Evolutionary conservation across 768 basidiomycete genomes (phyloP), one percentile per base, ranked within the genome.

Genomic region (Suillus plorans): DNA sequence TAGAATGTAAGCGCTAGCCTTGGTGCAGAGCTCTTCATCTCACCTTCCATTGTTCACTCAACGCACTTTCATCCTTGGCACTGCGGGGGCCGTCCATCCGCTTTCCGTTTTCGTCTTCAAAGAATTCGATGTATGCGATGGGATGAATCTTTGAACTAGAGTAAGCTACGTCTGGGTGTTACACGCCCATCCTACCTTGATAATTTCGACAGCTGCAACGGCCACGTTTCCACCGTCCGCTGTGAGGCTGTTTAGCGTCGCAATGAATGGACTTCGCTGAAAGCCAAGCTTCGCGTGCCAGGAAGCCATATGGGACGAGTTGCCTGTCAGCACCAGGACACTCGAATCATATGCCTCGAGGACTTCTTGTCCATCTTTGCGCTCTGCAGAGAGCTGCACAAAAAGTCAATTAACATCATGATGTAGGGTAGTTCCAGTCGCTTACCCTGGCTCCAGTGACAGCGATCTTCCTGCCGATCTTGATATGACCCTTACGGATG

Each of bases 251-350:
- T 88, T 84, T 67, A 99, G 77, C 0, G 91, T 91, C 0, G 93
- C 86, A 34, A 96, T 81, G 70, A 84, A 91, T 2, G 88, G 89
- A 5, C 79, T 77, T 28, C 70, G 78, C 64, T 85, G 85, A 71
- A 94, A 94, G 8, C 97, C 97, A 7, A 99, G 83, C 68, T 89
- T 92, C 1, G 88, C 81, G 71, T 97, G 86, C 97, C 97, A 99
- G 0, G 88, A 85, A 5, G 90, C 91, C 61, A 96, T 80, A 66
- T 91, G 89, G 2, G 94, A 89, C 0, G 92, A 92, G 74, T 99
- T 99, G 3, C 93, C 95, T 4, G 84, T 82, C 20, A 99, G 75
- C 25, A 85, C 72, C 22, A 99, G 81, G 57, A 81, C 82, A 28
- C 85, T 85, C 7, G 84, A 87, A 64, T 85, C 79, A 68, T 91